phyloP scores from a whole-genome alignment of 2,329 filamentous ascomycete genomes.

The Xylaria sp. region DNA sequence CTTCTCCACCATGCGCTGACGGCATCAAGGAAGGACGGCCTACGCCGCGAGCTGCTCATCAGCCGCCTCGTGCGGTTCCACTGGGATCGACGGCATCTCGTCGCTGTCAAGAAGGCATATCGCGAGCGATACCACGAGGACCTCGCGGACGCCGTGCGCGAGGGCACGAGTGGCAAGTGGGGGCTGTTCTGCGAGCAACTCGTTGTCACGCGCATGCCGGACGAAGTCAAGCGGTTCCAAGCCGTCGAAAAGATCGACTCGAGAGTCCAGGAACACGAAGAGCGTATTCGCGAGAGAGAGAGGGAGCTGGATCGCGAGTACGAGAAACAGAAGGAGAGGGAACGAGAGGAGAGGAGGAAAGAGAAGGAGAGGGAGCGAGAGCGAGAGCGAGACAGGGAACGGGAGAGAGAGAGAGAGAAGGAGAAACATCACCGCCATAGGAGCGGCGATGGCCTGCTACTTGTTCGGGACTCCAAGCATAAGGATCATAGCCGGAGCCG shows the following conservation, averaged over 20 bases:
- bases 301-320: conserved; percentile 41
- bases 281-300: conserved; percentile 40
- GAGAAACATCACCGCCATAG: conserved; percentile 32
- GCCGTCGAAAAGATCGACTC: conserved; percentile 41
- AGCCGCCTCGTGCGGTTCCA: conserved; percentile 88
- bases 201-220: conserved; percentile 70
- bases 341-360: conserved; percentile 32
- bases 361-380: conserved; percentile 34
- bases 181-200: conserved; percentile 79
- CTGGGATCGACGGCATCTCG: conserved; percentile 89
- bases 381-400: conserved; percentile 32
- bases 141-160: conserved; percentile 81
- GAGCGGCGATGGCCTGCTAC: conserved; percentile 41
- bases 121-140: conserved; percentile 78
- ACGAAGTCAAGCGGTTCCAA: conserved; percentile 67
- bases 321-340: conserved; percentile 36
- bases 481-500: conserved; percentile 43
- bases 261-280: conserved; percentile 33
- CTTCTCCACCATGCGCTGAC: conserved; percentile 91
- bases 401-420: conserved; percentile 31
- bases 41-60: conserved; percentile 87
- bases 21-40: conserved; percentile 73
- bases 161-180: conserved; percentile 81
- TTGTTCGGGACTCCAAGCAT: conserved; percentile 46
- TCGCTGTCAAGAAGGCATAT: conserved; percentile 82